These are phyloP conservation scores for Pugionium cornutum DNA, from an alignment of 345 rosid species.

Conservation along the genomic window DNA sequence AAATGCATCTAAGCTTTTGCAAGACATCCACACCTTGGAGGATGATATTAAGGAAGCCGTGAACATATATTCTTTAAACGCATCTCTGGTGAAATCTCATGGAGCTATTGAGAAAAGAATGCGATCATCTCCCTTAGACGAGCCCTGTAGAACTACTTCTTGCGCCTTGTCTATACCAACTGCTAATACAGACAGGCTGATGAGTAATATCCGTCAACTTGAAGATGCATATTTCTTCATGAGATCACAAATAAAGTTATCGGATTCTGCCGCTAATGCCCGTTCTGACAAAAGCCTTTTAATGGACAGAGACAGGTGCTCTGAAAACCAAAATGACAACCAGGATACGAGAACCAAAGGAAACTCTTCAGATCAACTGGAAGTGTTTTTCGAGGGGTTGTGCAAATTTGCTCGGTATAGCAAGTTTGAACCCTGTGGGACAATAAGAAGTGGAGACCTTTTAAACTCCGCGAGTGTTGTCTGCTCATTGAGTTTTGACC, in stretches of 20 bases:
- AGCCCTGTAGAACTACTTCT: conserved; percentile 37
- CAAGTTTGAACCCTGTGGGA: conserved; percentile 76
- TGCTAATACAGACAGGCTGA: conserved; percentile 51
- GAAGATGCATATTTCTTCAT: conserved; percentile 78
- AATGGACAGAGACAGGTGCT: conserved; percentile 41
- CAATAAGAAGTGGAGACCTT: conserved; percentile 71
- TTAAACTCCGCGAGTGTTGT: conserved; percentile 74
- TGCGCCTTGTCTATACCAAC: conserved; percentile 41
- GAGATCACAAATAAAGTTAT: conserved; percentile 55
- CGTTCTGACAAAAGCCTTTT: conserved; percentile 50
- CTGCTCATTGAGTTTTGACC: conserved; percentile 78
- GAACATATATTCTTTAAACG: conserved; percentile 45
- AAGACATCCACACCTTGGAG: conserved; percentile 61
- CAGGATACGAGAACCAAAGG: conserved; percentile 41
- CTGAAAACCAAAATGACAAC: conserved; percentile 42
- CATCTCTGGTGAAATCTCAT: conserved; percentile 40
- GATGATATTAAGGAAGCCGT: conserved; percentile 70
- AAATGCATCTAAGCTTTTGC: conserved; percentile 58
- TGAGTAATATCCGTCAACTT: conserved; percentile 61
- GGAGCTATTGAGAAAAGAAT: conserved; percentile 35
- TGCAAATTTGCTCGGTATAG: conserved; percentile 76
- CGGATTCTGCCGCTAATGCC: conserved; percentile 38
- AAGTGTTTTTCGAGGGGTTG: conserved; percentile 71
- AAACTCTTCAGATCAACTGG: conserved; percentile 51
- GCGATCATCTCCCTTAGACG: conserved; percentile 28